Evolutionary conservation across 2,329 filamentous ascomycete genomes (phyloP), one percentile per base, ranked within the genome.

Genomic region (Escovopsis sp.): DNA sequence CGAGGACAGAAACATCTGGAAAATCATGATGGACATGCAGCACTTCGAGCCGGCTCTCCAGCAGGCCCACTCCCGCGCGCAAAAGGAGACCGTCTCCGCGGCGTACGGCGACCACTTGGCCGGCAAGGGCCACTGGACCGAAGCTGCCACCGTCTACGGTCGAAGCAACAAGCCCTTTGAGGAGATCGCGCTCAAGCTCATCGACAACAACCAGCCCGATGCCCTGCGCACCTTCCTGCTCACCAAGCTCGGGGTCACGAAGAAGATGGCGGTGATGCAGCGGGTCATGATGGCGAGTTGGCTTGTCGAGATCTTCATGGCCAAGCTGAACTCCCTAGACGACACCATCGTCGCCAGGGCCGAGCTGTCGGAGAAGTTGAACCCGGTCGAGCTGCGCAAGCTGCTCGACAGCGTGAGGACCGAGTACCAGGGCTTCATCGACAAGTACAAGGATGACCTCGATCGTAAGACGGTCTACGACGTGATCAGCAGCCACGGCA

Each of bases 131-230:
- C 79, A 84, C 42, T 96, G 80, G 59, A 64, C 77, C 42, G 87
- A 98, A 58, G 91, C 91, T 35, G 91, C 93, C 1, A 75, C 77
- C 9, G 77, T 96, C 2, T 95, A 94, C 59, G 91, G 91, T 11
- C 86, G 86, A 59, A 96, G 91, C 62, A 95, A 85, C 58, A 96
- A 96, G 65, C 80, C 86, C 0, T 98, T 98, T 51, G 91, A 98
- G 58, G 87, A 98, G 57, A 89, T 98, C 38, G 88, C 88, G 19
- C 69, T 98, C 33, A 80, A 78, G 1, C 84, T 98, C 54, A 88
- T 98, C 50, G 88, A 96, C 61, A 82, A 84, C 49, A 80, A 80
- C 34, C 86, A 96, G 59, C 82, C 86, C 44, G 89, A 96, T 65
- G 89, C 91, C 2, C 63, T 98, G 49, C 77, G 89, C 39, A 89